Evolutionary conservation across 192 early-diverging fungal species (phyloP), one percentile per base, ranked within the genome.

Genomic region (Coemansia sp.): DNA sequence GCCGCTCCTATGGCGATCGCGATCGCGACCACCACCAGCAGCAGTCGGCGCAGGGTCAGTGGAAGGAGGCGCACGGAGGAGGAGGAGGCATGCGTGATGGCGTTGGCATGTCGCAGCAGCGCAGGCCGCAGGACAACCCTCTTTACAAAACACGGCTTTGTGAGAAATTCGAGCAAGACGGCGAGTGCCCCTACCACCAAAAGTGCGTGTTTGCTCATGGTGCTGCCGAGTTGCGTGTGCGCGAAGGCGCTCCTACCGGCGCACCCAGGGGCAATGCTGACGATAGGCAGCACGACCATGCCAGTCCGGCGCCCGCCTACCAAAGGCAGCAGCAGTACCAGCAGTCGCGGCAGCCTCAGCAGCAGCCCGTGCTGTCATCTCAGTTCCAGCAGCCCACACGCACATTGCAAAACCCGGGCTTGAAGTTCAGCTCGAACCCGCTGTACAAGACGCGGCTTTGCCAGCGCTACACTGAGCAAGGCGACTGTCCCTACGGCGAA

Each of bases 171-270:
- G 90, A 93, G 74, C 86, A 78, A 1, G 93, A 96, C 42, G 95
- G 96, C 40, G 88, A 88, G 19, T 98, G 96, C 70, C 93, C 92
- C 7, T 98, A 97, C 73, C 89, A 93, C 35, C 88, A 91, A 65
- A 92, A 96, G 39, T 98, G 96, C 69, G 94, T 93, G 45, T 98
- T 98, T 76, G 90, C 95, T 40, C 95, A 97, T 43, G 73, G 79
- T 11, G 66, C n/a, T 0, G 74, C 76, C 17, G 85, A 87, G 36
- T 74, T 85, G 20, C 72, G 86, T 31, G 87, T 84, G 67, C 87
- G 89, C 56, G 80, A 80, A 54, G 60, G 36, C 35, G 41, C 81
- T 4, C 41, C 71, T 0, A 37, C 57, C 1, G 40, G 31, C 7
- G 77, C 71, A 9, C 74, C 73, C 22, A 64, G 66, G 19, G 51